Conservation (phyloP, 2,329 filamentous ascomycete genomes). For the Fusarium sp. region DNA sequence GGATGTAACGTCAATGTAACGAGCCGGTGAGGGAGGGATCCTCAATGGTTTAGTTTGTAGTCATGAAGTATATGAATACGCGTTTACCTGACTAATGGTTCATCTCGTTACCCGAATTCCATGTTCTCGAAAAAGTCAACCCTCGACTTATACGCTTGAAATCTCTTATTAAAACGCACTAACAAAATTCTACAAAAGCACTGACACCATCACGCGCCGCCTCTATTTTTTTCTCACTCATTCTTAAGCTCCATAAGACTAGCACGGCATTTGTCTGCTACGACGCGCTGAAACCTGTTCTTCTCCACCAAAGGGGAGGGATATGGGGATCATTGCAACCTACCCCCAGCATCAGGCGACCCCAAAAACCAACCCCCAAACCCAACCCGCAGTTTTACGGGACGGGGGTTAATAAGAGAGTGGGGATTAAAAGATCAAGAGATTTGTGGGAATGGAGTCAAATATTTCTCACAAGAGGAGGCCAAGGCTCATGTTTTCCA, state of each 20-base stretch:
- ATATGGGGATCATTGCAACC: background rate
- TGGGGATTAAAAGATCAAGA: background rate
- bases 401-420: background rate
- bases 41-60: background rate
- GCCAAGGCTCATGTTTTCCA: background rate
- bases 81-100: background rate
- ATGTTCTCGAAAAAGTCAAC: background rate
- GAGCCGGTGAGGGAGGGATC: background rate
- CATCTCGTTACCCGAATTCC: background rate
- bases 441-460: background rate
- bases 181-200: background rate
- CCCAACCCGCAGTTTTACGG: background rate
- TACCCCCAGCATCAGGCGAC: slow-evolving; percentile 1
- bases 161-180: background rate
- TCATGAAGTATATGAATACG: background rate
- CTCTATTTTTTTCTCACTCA: background rate
- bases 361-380: background rate
- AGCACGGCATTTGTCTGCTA: background rate
- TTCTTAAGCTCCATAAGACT: background rate
- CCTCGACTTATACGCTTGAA: background rate
- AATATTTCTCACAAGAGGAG: background rate
- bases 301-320: slow-evolving; percentile 1
- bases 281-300: background rate
- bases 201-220: background rate
- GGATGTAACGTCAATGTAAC: slow-evolving; percentile 2